These are phyloP conservation scores for Euphorbia celastroides DNA, from an alignment of 441 rosid species.

Conservation along the genomic window DNA sequence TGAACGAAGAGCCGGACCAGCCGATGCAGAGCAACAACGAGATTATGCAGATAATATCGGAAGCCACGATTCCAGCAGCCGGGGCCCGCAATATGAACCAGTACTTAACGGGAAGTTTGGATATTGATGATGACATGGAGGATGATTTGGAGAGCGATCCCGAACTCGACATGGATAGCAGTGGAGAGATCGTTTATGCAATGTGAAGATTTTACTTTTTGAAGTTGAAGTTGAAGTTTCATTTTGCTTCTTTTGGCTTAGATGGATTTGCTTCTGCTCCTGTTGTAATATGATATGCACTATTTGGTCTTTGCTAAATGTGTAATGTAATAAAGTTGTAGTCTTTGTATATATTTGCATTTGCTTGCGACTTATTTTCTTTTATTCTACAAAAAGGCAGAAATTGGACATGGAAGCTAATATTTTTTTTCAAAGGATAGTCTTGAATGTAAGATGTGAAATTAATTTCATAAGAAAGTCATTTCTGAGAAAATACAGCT, in stretches of 20 bases:
- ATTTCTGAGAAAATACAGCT: background rate
- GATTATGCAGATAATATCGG: constrained; percentile 92
- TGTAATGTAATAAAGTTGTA: background rate
- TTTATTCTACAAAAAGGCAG: no score
- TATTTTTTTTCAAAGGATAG: no score
- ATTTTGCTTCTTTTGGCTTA: background rate
- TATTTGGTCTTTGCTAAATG: background rate
- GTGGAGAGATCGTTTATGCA: constrained; percentile 93
- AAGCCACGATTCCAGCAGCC: constrained; percentile 87
- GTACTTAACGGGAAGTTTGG: constrained; percentile 69
- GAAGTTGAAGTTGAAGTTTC: background rate
- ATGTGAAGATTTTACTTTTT: constrained; percentile 38
- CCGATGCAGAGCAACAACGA: constrained; percentile 80
- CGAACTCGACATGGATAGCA: constrained; percentile 89
- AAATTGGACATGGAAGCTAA: no score
- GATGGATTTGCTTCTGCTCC: background rate
- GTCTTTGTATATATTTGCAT: background rate
- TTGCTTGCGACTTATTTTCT: no score
- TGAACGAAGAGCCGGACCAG: constrained; percentile 76
- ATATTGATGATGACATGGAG: constrained; percentile 86
- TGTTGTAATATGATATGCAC: background rate
- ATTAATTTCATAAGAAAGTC: no score
- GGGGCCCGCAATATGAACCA: constrained; percentile 61
- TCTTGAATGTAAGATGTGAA: no score
- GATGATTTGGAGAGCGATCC: constrained; percentile 82